Percentiles rank a stretch among this genome's conserved stretches.
These are phyloP conservation scores for Pythium chondricola DNA, from an alignment of 352 stramenopile genomes.

Conservation along the genomic window DNA sequence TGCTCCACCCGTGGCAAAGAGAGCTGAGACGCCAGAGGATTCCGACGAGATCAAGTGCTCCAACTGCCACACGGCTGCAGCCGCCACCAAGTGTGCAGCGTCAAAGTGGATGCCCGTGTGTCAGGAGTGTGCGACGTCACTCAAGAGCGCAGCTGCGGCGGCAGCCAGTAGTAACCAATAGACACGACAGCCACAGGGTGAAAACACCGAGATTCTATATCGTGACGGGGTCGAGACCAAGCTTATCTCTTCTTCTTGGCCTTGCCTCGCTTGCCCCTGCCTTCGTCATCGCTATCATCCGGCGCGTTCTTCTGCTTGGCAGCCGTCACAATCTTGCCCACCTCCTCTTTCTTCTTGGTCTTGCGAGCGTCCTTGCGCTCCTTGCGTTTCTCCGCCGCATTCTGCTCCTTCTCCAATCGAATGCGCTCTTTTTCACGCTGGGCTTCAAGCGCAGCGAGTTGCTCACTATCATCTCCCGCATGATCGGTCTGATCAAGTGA, in stretches of 20 bases:
- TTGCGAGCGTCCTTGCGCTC: constrained; percentile 83
- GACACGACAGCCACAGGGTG: no score
- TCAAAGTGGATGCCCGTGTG: constrained; percentile 87
- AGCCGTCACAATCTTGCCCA: constrained; percentile 52
- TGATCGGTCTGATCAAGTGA: neutral
- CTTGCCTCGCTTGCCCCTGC: constrained; percentile 31
- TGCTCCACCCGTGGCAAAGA: neutral
- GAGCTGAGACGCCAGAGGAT: constrained; percentile 22
- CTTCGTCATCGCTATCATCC: constrained; percentile 28
- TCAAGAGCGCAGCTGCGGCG: constrained; percentile 25
- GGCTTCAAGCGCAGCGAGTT: constrained; percentile 26
- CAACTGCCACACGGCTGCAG: constrained; percentile 40
- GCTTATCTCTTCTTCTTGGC: constrained; percentile 23
- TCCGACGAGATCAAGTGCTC: constrained; percentile 55
- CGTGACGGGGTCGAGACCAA: neutral
- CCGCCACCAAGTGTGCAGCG: constrained; percentile 70
- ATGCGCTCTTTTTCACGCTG: constrained; percentile 37
- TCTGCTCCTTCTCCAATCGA: constrained; percentile 66
- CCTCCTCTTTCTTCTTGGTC: constrained; percentile 72
- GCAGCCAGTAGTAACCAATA: constrained; percentile 11
- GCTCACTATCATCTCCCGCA: constrained; percentile 20
- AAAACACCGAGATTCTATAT: no score
- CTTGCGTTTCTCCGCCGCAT: constrained; percentile 67
- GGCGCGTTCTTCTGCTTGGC: constrained; percentile 37
- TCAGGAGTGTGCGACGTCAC: constrained; percentile 32